These are phyloP conservation scores for Neofusicoccum umdonicola DNA, from an alignment of 2,329 filamentous ascomycete species.

Conservation along the genomic window DNA sequence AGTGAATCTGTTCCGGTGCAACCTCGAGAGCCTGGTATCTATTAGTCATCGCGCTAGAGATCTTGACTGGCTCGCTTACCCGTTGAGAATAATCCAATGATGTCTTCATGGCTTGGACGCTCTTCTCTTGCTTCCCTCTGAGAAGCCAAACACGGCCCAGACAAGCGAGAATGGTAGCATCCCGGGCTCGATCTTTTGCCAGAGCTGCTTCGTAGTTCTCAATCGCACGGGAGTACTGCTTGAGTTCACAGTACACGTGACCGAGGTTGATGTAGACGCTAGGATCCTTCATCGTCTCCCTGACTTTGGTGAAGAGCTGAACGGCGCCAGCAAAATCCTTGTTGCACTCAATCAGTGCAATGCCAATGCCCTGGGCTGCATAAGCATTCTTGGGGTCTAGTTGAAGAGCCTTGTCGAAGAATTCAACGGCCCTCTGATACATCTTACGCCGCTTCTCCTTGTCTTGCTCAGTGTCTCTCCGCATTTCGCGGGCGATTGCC, in stretches of 20 bases:
- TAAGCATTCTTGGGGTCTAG: slow-evolving; percentile 95
- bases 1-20: slow-evolving; percentile 80
- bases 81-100: slow-evolving; percentile 62
- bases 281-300: slow-evolving; percentile 83
- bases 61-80: slow-evolving; percentile 43
- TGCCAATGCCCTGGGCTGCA: slow-evolving; percentile 92
- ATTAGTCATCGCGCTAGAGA: slow-evolving; percentile 23
- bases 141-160: slow-evolving; percentile 85
- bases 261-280: slow-evolving; percentile 91
- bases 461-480: slow-evolving; percentile 81
- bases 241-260: slow-evolving; percentile 85
- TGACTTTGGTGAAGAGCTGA: slow-evolving; percentile 83
- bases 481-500: slow-evolving; percentile 87
- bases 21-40: slow-evolving; percentile 64
- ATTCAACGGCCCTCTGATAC: slow-evolving; percentile 92
- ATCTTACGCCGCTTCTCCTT: slow-evolving; percentile 85
- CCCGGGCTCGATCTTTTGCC: slow-evolving; percentile 73
- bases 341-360: slow-evolving; percentile 90
- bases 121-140: slow-evolving; percentile 69
- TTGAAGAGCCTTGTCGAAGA: slow-evolving; percentile 95
- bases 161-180: slow-evolving; percentile 78
- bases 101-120: slow-evolving; percentile 60
- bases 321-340: slow-evolving; percentile 82
- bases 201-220: slow-evolving; percentile 91
- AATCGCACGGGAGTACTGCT: slow-evolving; percentile 86